Base-by-base conservation (phyloP, 1,139 yeast species). In the Hemisphaericaspora lyxosophila region DNA sequence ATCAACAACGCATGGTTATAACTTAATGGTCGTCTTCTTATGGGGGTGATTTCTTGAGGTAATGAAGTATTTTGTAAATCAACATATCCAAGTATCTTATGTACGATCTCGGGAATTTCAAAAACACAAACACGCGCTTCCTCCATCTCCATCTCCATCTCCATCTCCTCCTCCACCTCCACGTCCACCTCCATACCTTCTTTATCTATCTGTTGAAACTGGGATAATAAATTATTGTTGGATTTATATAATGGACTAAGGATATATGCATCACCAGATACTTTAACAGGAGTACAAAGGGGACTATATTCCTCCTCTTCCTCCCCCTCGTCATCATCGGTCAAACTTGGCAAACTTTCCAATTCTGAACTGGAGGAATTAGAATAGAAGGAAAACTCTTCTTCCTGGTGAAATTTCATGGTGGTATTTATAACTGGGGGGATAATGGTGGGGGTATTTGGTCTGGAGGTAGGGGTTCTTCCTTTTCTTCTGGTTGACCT, bases 21-120 rank as follows among this genome's bases (percentile, higher is more conserved):
- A 5, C 86, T 80, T 52, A 81, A 61, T 11, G 95, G 95, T 43
- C 73, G 75, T 48, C 94, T 72, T 47, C 94, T 62, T 1, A 70
- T 55, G 28, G 85, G 84, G 0, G 78, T 60, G 9, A 59, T 59
- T 52, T 84, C 90, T 40, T 70, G 75, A 3, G 92, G 88, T 13
- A 80, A 65, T 4, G 58, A 56, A 5, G 77, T 64, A 38, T 52
- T 57, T 43, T 63, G 69, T 25, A 64, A 62, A 34, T 84, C 86
- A 11, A 86, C 81, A 55, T 67, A 78, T 17, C 68, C 64, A 19
- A 88, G 52, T 12, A 89, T 85, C 42, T 71, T 68, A 46, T 72
- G 62, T 14, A 88, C 68, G 40, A 89, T 82, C 57, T 89, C 96
- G 0, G 96, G 96, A 14, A 84, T 80, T 36, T 70, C 70, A 53